Base-by-base conservation (phyloP, 331 rosid genomes). In the Stylosanthes scabra region DNA sequence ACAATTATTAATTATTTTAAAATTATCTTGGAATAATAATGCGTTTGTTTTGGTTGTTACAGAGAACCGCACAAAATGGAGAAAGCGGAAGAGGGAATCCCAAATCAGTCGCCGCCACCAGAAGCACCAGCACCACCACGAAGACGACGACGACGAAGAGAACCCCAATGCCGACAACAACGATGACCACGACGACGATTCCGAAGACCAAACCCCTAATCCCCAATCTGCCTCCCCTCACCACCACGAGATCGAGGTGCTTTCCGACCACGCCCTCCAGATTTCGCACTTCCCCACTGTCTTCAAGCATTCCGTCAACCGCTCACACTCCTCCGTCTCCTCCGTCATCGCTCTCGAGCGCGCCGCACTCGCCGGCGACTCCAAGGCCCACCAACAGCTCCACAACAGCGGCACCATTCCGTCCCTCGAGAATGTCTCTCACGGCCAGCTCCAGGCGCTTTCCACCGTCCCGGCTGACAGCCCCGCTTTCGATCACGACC, bases 361-460 rank as follows among this genome's bases (percentile, higher is more conserved):
- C 20, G 91, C 90, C 29, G 81, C 80, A 72, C 89, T 83, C 75
- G 78, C 70, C 45, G 96, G 96, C 8, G 94, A 88, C 34, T 4
- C 2, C 58, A 78, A 72, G 68, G 63, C 20, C 46, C 66, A 51
- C 46, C 63, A 51, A n/a, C 55, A 49, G 16, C 55, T 49, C 51
- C n/a, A 49, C 57, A 51, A 51, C 54, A 49, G 6, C 52, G 82
- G 78, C 83, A 81, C 62, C 20, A 44, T 93, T 29, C 60, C 86
- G 68, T 14, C 82, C 69, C 63, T 95, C 69, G 99, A 95, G 83
- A 95, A 92, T 81, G 86, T 90, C 15, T 95, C 99, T 1, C 81
- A 90, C 8, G 98, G 99, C 7, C 99, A 95, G 92, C 99, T 92
- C 25, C 99, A 95, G 87, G 93, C 97, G 2, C 78, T 95, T 7